Evolutionary conservation across 306 rosid genomes (phyloP), one percentile per base, ranked within the genome.

Genomic region (Prunus fruticosa): DNA sequence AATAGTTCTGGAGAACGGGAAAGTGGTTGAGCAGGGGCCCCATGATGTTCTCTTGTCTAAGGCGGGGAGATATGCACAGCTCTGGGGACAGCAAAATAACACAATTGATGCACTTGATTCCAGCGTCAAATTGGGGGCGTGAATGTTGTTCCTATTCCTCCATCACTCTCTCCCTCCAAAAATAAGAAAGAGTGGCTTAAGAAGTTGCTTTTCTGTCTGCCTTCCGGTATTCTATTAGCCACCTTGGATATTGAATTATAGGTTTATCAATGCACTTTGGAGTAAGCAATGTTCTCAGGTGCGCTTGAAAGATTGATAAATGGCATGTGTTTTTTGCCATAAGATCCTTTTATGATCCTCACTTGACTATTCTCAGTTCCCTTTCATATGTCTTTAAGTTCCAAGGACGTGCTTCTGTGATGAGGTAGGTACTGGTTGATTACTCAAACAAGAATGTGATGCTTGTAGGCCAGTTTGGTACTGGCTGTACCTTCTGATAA

Each of bases 51-150:
- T 95, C 34, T 80, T 95, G 80, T 87, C 88, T 8, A 86, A 89
- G 61, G 91, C 84, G 6, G 98, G 97, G 87, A 90, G 98, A 88
- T 95, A 95, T 80, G 91, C 98, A 20, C 98, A 95, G 82, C 93
- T 95, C 43, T 95, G 98, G 98, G 93, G 88, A 78, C 97, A 95
- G 81, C 98, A 95, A 85, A 91, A 94, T 81, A 95, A 74, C 86
- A 80, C 97, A 22, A 51, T 92, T 22, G 97, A 95, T 78, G 84
- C 89, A 51, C 80, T 87, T 64, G 97, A 93, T 69, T 60, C 96
- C 27, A 87, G 91, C 64, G 76, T 81, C 78, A 89, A 83, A 82
- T 19, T 82, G 52, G 89, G 81, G 77, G 75, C 84, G 52, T 87
- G 76, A 79, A 46, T 41, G 67, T 34, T 47, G 67, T 74, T 73